phyloP scores from a whole-genome alignment of 441 rosid genomes.

The Jatropha multifida region DNA sequence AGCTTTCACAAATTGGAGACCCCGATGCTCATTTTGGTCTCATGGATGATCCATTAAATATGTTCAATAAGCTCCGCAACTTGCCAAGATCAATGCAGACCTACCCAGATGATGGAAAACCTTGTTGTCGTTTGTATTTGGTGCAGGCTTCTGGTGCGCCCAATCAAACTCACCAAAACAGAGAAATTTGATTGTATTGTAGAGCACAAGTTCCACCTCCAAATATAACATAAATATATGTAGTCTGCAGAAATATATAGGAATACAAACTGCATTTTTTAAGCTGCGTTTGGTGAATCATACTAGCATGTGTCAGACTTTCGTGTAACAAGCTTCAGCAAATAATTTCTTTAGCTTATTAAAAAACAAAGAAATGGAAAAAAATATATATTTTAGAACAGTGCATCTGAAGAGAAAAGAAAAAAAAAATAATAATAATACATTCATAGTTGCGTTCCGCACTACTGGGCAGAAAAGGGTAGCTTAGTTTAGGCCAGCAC shows the following conservation, averaged over 20 bases:
- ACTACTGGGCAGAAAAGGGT: neutral
- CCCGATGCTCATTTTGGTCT: constrained; percentile 91
- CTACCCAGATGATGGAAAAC: constrained; percentile 86
- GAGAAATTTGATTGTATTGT: constrained; percentile 22
- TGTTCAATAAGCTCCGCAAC: constrained; percentile 78
- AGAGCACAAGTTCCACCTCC: constrained; percentile 9
- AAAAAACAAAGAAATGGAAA: neutral
- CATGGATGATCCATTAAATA: constrained; percentile 63
- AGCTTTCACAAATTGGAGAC: constrained; percentile 87
- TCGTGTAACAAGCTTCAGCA: neutral
- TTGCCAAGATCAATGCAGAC: constrained; percentile 70
- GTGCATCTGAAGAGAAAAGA: neutral
- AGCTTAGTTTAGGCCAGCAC: neutral
- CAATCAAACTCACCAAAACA: constrained; percentile 35
- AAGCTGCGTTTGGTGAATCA: neutral
- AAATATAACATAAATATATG: constrained; percentile 15
- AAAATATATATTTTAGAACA: neutral
- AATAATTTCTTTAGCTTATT: neutral
- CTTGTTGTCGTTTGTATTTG: constrained; percentile 86
- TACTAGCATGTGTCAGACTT: constrained; percentile 3
- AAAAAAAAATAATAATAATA: neutral
- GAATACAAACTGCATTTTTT: constrained; percentile 7
- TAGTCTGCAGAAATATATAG: constrained; percentile 16
- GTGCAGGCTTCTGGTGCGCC: constrained; percentile 86
- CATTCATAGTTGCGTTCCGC: neutral